These are phyloP conservation scores for Cinnamomum chago DNA, from an alignment of 164 flowering plant species.

Conservation along the genomic window DNA sequence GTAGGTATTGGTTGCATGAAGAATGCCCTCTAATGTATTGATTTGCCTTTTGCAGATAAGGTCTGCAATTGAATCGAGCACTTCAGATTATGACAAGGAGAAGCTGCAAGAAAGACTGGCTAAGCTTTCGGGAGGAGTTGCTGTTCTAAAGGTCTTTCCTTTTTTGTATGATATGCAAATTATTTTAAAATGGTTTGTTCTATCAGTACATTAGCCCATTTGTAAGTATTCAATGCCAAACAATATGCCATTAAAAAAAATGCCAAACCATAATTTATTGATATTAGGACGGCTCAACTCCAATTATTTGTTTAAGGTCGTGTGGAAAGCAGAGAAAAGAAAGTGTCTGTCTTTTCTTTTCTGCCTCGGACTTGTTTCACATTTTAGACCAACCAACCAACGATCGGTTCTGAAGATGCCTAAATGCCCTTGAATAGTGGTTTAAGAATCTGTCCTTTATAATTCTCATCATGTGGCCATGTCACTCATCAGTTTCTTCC, in stretches of 20 bases:
- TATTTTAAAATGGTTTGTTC: not conserved
- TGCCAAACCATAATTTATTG: no score
- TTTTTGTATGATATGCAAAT: not conserved
- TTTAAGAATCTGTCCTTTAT: not conserved
- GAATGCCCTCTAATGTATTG: not conserved
- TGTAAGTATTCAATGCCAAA: no score
- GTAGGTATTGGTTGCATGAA: not conserved
- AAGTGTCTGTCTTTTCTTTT: no score
- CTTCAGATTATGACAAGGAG: slow-evolving; percentile 92
- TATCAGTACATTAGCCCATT: not conserved
- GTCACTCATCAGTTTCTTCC: not conserved
- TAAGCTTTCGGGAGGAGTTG: slow-evolving; percentile 95
- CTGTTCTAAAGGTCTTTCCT: slow-evolving; percentile 70
- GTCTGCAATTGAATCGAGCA: slow-evolving; percentile 62
- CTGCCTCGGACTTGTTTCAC: no score
- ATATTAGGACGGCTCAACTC: no score
- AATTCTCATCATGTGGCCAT: not conserved
- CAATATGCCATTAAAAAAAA: no score
- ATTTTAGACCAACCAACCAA: no score
- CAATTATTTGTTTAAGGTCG: no score
- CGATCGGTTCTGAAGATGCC: no score
- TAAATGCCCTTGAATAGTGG: not conserved
- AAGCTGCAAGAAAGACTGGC: slow-evolving; percentile 91
- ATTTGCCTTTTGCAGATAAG: slow-evolving; percentile 47
- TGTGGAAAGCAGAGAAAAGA: no score